phyloP scores from a whole-genome alignment of 768 basidiomycete genomes.

The Guyanaporus albipodus region DNA sequence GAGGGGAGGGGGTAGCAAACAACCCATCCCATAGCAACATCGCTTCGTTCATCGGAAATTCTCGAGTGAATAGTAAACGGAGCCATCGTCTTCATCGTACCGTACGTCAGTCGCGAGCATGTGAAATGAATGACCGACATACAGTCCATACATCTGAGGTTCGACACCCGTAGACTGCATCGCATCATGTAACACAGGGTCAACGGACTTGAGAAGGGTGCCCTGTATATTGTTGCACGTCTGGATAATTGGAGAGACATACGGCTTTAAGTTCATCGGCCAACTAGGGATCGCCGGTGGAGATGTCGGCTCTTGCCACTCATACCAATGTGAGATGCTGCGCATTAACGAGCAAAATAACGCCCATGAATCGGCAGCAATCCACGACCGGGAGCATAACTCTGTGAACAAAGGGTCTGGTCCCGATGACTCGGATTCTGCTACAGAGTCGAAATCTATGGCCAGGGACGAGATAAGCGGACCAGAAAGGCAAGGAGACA shows the following conservation, averaged over 20 bases:
- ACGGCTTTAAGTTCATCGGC: conserved; percentile 52
- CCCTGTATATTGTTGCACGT: conserved; percentile 80
- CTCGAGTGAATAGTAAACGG: conserved; percentile 87
- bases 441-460: conserved; percentile 76
- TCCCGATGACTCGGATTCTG: conserved; percentile 27
- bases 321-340: conserved; percentile 73
- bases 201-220: conserved; percentile 65
- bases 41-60: conserved; percentile 75
- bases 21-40: conserved; percentile 95
- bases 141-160: conserved; percentile 97
- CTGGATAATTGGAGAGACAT: conserved; percentile 80
- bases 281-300: conserved; percentile 33
- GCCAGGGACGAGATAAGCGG: conserved; percentile 21
- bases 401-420: conserved; percentile 45
- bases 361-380: conserved; percentile 84
- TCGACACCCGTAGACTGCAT: conserved; percentile 83
- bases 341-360: conserved; percentile 82
- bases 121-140: conserved; percentile 30
- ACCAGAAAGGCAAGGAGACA: conserved; percentile 7
- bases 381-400: conserved; percentile 61
- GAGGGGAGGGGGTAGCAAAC: conserved; percentile 76
- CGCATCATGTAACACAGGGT: conserved; percentile 72
- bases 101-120: conserved; percentile 13
- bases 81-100: conserved; percentile 74
- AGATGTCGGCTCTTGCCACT: conserved; percentile 52